Conservation (phyloP, 768 basidiomycete genomes). For the Strobilomyces echinocephalus region DNA sequence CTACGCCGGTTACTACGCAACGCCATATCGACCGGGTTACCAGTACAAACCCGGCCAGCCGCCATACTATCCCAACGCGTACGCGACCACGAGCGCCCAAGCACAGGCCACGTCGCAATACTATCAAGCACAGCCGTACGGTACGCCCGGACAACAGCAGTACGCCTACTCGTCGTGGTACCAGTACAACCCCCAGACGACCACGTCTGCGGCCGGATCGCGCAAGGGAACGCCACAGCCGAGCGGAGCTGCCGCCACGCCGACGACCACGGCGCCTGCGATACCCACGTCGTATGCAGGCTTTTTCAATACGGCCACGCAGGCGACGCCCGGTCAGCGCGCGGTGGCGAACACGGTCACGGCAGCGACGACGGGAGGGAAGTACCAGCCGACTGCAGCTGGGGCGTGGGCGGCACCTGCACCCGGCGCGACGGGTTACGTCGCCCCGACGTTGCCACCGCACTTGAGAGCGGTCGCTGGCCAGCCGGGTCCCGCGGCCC, state of each 20-base stretch:
- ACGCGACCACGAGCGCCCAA: conserved; percentile 23
- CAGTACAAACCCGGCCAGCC: conserved; percentile 38
- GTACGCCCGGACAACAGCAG: conserved; percentile 34
- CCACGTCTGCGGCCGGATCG: conserved; percentile 25
- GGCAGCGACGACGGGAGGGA: conserved; percentile 21
- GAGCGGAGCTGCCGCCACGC: conserved; percentile 21
- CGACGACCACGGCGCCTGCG: conserved; percentile 24
- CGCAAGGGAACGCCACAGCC: conserved; percentile 46
- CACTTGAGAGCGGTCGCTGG: conserved; percentile 33
- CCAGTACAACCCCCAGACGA: conserved; percentile 35
- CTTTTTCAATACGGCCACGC: conserved; percentile 34
- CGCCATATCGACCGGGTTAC: conserved; percentile 30
- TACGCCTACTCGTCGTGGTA: conserved; percentile 45
- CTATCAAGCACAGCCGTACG: conserved; percentile 35
- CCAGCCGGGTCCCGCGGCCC: conserved; percentile 19
- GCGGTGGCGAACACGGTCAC: conserved; percentile 55
- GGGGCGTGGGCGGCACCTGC: conserved; percentile 27
- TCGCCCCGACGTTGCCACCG: conserved; percentile 38
- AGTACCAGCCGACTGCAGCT: conserved; percentile 27
- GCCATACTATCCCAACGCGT: conserved; percentile 29
- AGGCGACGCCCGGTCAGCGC: conserved; percentile 37
- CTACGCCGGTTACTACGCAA: conserved; percentile 34
- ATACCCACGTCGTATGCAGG: conserved; percentile 37
- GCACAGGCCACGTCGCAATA: conserved; percentile 32
- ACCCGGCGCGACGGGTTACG: conserved; percentile 21